These are phyloP conservation scores for Apocynum venetum DNA, from an alignment of 257 asterid species.

Conservation along the genomic window DNA sequence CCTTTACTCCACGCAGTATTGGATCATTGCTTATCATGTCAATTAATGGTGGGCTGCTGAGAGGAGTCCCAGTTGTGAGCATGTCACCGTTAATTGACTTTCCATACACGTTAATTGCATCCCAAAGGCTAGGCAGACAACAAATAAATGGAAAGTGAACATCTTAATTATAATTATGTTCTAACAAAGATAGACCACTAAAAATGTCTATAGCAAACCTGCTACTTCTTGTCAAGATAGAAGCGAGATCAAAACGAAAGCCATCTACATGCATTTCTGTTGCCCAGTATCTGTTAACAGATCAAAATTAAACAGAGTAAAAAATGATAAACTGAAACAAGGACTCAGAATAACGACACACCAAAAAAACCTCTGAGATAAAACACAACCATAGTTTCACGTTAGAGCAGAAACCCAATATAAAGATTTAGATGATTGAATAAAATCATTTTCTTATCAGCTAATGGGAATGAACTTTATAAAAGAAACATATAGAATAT, in stretches of 20 bases:
- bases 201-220: conserved; percentile 37
- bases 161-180: conserved; percentile 11
- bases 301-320: conserved; percentile 20
- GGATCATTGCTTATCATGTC: conserved; percentile 98
- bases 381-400: background rate
- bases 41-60: conserved; percentile 73
- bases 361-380: too few species aligned
- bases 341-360: background rate
- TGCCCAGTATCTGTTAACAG: conserved; percentile 85
- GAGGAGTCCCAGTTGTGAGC: conserved; percentile 86
- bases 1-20: conserved; percentile 85
- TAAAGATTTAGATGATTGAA: background rate
- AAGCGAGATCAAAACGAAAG: conserved; percentile 97
- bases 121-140: conserved; percentile 68
- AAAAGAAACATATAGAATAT: background rate
- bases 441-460: background rate
- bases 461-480: background rate
- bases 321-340: background rate
- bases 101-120: conserved; percentile 78
- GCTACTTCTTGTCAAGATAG: conserved; percentile 95
- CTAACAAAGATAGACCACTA: conserved; percentile 8
- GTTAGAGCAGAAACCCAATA: background rate
- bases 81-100: conserved; percentile 56
- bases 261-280: conserved; percentile 96
- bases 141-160: conserved; percentile 14